Evolutionary conservation across 2,329 filamentous ascomycete genomes (phyloP).

Genomic region (Talaromyces sp.): DNA sequence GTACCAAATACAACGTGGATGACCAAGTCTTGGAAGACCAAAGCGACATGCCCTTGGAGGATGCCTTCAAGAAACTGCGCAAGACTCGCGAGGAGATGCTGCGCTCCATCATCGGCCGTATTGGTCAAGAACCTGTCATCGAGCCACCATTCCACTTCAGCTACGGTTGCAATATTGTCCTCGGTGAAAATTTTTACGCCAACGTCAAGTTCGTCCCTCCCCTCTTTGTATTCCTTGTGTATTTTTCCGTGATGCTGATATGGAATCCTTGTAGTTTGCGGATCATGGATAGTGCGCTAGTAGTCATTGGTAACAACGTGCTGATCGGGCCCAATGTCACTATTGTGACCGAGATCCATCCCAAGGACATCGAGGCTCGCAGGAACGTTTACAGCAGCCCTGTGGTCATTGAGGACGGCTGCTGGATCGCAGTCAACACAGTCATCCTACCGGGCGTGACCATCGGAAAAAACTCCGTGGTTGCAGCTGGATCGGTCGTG

Average conservation of each 20-base stretch:
- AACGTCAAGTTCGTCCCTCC: conserved; percentile 14
- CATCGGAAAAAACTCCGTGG: conserved; percentile 31
- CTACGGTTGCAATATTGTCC: conserved; percentile 59
- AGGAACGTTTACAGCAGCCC: conserved; percentile 42
- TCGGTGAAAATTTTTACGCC: conserved; percentile 58
- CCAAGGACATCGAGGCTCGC: conserved; percentile 41
- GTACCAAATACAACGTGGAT: conserved; percentile 13
- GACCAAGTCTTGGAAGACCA: conserved; percentile 11
- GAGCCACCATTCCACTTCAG: conserved; percentile 59
- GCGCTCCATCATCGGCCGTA: conserved; percentile 12
- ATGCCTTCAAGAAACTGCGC: conserved; percentile 10
- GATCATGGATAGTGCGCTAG: conserved; percentile 45
- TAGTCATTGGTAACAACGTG: conserved; percentile 46
- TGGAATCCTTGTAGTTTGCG: conserved; percentile 9
- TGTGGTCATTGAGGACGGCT: conserved; percentile 41
- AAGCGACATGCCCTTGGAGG: conserved; percentile 6
- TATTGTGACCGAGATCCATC: conserved; percentile 47
- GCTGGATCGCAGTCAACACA: conserved; percentile 42
- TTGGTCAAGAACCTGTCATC: conserved; percentile 33
- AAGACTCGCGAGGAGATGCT: conserved; percentile 12
- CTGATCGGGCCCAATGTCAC: conserved; percentile 47
- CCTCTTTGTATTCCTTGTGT: neutral
- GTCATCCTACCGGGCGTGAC: conserved; percentile 33
- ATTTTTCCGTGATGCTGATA: neutral
- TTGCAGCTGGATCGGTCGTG: conserved; percentile 29